Evolutionary conservation across 176 grass and related monocot genomes (phyloP).

Genomic region (Ensete ventricosum): DNA sequence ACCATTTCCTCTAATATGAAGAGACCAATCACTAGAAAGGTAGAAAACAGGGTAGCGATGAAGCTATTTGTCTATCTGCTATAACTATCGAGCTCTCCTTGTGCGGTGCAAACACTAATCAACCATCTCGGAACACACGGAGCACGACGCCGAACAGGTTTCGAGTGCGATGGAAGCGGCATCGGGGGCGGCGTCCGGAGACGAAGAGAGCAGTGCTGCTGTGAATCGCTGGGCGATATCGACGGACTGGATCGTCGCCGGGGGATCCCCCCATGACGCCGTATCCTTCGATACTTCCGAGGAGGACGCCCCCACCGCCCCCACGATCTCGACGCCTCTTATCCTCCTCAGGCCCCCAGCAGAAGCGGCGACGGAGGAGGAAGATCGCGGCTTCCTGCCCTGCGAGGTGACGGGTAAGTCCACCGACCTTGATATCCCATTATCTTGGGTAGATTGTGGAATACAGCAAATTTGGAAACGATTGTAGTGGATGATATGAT

Average conservation of each 20-base stretch:
- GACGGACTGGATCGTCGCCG: constrained; percentile 33
- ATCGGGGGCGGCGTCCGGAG: not conserved
- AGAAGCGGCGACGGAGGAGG: too few relatives aligned
- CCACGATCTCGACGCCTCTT: constrained; percentile 3
- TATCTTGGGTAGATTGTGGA: constrained; percentile 6
- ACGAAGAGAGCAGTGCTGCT: not conserved
- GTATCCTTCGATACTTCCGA: constrained; percentile 57
- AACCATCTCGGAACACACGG: too few relatives aligned
- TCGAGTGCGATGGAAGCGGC: too few relatives aligned
- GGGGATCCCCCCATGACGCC: constrained; percentile 32
- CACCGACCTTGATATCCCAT: constrained; percentile 3
- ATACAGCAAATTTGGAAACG: not conserved
- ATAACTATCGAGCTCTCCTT: too few relatives aligned
- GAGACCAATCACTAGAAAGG: too few relatives aligned
- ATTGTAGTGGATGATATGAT: too few relatives aligned
- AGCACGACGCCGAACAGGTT: too few relatives aligned
- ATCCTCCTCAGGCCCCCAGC: not conserved
- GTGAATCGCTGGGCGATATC: constrained; percentile 28
- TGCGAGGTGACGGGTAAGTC: constrained; percentile 54
- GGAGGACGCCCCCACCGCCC: constrained; percentile 14
- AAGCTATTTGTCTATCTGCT: too few relatives aligned
- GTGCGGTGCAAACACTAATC: too few relatives aligned
- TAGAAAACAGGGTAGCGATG: too few relatives aligned
- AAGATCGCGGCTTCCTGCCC: constrained; percentile 17
- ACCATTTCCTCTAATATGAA: too few relatives aligned